These are phyloP conservation scores for Picochlorum sp. DNA, from an alignment of 139 green algal genomes.

Conservation along the genomic window DNA sequence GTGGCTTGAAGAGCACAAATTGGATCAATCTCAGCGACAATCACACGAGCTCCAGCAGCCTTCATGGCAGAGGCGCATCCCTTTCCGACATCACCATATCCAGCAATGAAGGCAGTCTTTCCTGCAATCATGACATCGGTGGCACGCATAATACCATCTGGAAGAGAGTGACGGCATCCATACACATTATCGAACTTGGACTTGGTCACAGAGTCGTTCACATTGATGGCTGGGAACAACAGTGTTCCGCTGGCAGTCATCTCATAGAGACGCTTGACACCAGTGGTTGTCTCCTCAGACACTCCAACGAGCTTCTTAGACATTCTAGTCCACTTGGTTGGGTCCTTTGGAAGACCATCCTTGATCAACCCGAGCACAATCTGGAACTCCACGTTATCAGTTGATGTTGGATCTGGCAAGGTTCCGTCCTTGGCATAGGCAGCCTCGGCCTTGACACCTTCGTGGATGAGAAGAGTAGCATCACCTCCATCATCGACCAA, in stretches of 20 bases:
- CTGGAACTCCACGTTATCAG: slow-evolving; percentile 98
- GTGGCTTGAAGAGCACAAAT: slow-evolving; percentile 93
- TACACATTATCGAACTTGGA: slow-evolving; percentile 99
- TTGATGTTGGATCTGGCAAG: slow-evolving; percentile 85
- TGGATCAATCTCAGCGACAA: slow-evolving; percentile 97
- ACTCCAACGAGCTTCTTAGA: slow-evolving; percentile 80
- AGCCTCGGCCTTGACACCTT: slow-evolving; percentile 93
- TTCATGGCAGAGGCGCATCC: slow-evolving; percentile 94
- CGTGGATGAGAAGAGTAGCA: slow-evolving; percentile 98
- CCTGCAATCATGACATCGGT: slow-evolving; percentile 96
- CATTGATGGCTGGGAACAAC: slow-evolving; percentile 99
- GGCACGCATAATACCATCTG: slow-evolving; percentile 98
- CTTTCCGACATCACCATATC: slow-evolving; percentile 99
- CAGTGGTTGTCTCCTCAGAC: slow-evolving; percentile 98
- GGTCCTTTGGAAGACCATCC: slow-evolving; percentile 40
- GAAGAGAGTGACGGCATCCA: slow-evolving; percentile 98
- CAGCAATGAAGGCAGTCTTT: slow-evolving; percentile 66
- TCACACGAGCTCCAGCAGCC: slow-evolving; percentile 77
- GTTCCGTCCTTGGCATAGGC: slow-evolving; percentile 84
- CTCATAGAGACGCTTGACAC: slow-evolving; percentile 99
- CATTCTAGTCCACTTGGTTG: slow-evolving; percentile 68
- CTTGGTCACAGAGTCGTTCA: slow-evolving; percentile 99
- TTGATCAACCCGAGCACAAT: slow-evolving; percentile 92
- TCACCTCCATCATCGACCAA: slow-evolving; percentile 98
- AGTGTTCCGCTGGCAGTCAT: slow-evolving; percentile 78